A percentile compares a stretch with the other conserved stretches of the same genome.
Evolutionary conservation across 2,329 filamentous ascomycete species (phyloP).

Genomic region (Aspergillus tubingensis): DNA sequence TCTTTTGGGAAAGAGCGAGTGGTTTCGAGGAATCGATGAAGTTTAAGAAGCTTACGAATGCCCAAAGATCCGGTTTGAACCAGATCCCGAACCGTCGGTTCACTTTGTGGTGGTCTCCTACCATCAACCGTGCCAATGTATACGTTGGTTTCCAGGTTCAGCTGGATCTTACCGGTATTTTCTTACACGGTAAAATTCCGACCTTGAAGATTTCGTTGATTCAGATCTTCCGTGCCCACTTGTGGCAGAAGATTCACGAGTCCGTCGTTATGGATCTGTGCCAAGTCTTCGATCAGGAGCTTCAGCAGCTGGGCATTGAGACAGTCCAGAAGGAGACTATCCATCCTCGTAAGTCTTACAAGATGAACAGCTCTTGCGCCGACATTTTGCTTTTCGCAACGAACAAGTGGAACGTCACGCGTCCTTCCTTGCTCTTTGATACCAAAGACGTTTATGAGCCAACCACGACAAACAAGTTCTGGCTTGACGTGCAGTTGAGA

Average conservation of each 20-base stretch:
- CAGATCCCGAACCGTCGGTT: conserved; percentile 99
- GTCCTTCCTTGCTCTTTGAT: conserved; percentile 89
- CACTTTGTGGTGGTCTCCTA: conserved; percentile 95
- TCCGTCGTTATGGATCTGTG: conserved; percentile 98
- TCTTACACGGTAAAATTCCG: conserved; percentile 98
- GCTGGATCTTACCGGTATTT: conserved; percentile 95
- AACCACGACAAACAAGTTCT: conserved; percentile 98
- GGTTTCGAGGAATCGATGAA: conserved; percentile 76
- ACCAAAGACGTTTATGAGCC: conserved; percentile 94
- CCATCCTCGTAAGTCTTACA: conserved; percentile 98
- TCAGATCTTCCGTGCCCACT: conserved; percentile 98
- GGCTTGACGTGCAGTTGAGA: conserved; percentile 93
- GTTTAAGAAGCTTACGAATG: conserved; percentile 98
- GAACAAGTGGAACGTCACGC: conserved; percentile 98
- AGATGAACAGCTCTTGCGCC: conserved; percentile 99
- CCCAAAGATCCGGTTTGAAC: conserved; percentile 92
- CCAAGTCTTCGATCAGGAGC: conserved; percentile 95
- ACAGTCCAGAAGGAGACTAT: conserved; percentile 99
- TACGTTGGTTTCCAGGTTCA: conserved; percentile 99
- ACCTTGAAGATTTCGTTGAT: conserved; percentile 97
- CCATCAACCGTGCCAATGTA: conserved; percentile 93
- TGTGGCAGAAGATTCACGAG: conserved; percentile 99
- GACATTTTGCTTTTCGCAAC: conserved; percentile 96
- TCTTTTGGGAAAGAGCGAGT: conserved; percentile 79
- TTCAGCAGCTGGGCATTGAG: conserved; percentile 94